phyloP scores from a whole-genome alignment of 2,329 filamentous ascomycete species.

The Sarocladiaceae sp. region DNA sequence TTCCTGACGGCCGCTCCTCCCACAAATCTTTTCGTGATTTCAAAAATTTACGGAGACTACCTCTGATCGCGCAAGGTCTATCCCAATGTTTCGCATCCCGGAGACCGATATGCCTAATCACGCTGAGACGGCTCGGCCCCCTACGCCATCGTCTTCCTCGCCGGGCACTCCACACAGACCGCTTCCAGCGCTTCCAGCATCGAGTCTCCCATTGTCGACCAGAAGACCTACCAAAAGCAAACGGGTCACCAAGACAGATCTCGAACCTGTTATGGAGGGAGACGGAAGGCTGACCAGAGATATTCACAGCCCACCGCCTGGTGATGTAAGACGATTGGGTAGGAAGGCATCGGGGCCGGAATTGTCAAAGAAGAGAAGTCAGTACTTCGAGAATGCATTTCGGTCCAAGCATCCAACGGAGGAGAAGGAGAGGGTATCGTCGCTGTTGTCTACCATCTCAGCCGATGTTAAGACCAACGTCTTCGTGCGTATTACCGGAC shows the following conservation, averaged over 20 bases:
- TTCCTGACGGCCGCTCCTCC: too few species aligned
- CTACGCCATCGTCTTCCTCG: constrained; percentile 1
- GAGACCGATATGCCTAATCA: neutral
- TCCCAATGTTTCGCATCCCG: neutral
- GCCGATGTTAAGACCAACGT: constrained; percentile 63
- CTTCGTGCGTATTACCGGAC: too few species aligned
- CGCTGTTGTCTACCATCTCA: constrained; percentile 53
- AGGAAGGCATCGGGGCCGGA: constrained; percentile 18
- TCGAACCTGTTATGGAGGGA: constrained; percentile 27
- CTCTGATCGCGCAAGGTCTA: neutral
- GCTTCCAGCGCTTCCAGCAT: neutral
- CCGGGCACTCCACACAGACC: neutral
- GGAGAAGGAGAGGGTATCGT: constrained; percentile 43
- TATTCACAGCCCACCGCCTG: constrained; percentile 12
- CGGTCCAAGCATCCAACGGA: constrained; percentile 23
- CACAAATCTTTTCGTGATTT: too few species aligned
- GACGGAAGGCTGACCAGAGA: constrained; percentile 18
- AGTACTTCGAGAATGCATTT: constrained; percentile 44
- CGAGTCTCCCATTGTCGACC: neutral
- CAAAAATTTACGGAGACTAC: too few species aligned
- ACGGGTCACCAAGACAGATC: constrained; percentile 1
- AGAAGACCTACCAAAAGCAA: constrained; percentile 3
- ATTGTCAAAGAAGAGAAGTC: constrained; percentile 17
- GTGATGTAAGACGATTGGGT: constrained; percentile 13
- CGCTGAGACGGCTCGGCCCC: neutral